A percentile compares a stretch with the other conserved stretches of the same genome.
These are phyloP conservation scores for Phytophthora multivora DNA, from an alignment of 352 stramenopile genomes.

Conservation along the genomic window DNA sequence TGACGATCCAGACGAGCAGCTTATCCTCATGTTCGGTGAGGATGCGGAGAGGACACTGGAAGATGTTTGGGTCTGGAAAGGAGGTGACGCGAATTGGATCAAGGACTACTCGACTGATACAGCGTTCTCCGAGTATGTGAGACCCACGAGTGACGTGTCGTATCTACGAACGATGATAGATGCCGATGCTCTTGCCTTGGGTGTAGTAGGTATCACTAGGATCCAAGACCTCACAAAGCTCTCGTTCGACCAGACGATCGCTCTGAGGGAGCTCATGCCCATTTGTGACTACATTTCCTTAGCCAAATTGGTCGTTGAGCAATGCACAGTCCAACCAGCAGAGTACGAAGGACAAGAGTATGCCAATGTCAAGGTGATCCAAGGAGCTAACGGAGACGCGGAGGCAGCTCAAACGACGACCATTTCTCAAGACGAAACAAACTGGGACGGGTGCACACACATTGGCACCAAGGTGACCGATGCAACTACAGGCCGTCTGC, in stretches of 20 bases:
- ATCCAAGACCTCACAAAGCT: conserved; percentile 82
- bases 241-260: conserved; percentile 52
- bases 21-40: conserved; percentile 70
- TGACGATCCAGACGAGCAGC: conserved; percentile 51
- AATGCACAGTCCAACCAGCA: conserved; percentile 53
- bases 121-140: conserved; percentile 46
- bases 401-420: conserved; percentile 15
- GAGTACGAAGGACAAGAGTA: conserved; percentile 58
- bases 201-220: conserved; percentile 63
- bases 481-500: conserved; percentile 43
- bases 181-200: conserved; percentile 56
- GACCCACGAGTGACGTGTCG: conserved; percentile 47
- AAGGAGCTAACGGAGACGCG: conserved; percentile 26
- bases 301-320: conserved; percentile 58
- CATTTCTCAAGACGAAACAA: conserved; percentile 21
- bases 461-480: conserved; percentile 48
- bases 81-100: conserved; percentile 37
- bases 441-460: conserved; percentile 71
- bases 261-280: conserved; percentile 56
- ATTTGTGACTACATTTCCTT: conserved; percentile 77
- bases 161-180: conserved; percentile 59
- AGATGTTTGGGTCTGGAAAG: conserved; percentile 74
- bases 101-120: conserved; percentile 51
- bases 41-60: conserved; percentile 59
- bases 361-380: conserved; percentile 42